Base-by-base conservation (phyloP, 192 early-diverging fungal genomes). In the Coemansia sp. region DNA sequence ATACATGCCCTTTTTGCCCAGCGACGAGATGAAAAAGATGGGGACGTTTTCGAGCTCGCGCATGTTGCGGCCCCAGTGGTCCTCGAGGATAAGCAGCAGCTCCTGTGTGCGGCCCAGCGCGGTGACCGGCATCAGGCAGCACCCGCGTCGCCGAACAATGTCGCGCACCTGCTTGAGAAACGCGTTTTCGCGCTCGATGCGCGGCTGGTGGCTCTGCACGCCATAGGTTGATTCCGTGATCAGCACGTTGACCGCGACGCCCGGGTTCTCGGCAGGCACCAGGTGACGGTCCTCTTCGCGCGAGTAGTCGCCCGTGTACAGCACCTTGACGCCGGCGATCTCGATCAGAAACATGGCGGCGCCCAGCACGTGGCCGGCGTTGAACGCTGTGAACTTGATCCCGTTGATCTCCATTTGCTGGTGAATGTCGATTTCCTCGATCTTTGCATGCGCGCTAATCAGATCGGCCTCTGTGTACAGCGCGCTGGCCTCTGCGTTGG, bases 291-390 rank as follows among this genome's bases (percentile, higher is more conserved):
- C 97, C 75, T 99, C 97, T 78, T 99, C 97, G 42, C 95, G 90
- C 25, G 95, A 97, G 68, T 99, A 99, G 72, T 99, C 97, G 49
- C 97, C 97, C 2, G 97, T 99, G 75, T 99, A 99, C 11, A 99
- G 83, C 22, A 93, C 85, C 67, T 89, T 86, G 25, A 97, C 87
- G 53, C 95, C 90, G 9, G 90, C 90, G 57, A 93, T 91, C 65
- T 93, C 92, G 39, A 93, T 88, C 68, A 92, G 82, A 65, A 95
- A 99, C 97, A 99, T 98, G 29, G 94, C 95, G 0, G 97, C 97
- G 3, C 97, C 97, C 29, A 99, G 84, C 2, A 99, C 97, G 63
- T 99, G 97, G 18, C 97, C 97, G 13, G 97, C 97, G 71, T 99
- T 96, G 74, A 90, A 99, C 6, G 89, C 87, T 0, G 96, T 95